Percentiles rank a stretch among this genome's conserved stretches.
Evolutionary conservation across 768 basidiomycete genomes (phyloP).

Genomic region (Calocera cornea): DNA sequence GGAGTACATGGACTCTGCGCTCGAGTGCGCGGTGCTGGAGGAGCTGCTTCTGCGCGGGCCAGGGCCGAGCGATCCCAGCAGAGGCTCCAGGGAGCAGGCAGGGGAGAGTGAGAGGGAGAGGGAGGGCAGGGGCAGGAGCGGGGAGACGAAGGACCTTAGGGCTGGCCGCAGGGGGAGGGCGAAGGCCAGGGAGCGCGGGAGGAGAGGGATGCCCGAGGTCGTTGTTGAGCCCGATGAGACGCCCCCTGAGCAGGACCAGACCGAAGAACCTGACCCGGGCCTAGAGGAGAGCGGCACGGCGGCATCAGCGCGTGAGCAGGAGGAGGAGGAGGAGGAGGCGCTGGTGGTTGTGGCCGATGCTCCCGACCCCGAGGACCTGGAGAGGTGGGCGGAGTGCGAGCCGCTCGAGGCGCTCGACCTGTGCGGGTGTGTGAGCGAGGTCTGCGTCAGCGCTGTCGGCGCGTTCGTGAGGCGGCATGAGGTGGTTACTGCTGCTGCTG

Average conservation of each 20-base stretch:
- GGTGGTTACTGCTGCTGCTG: slow-evolving; percentile 26
- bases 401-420: slow-evolving; percentile 82
- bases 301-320: too few species aligned
- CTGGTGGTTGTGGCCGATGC: slow-evolving; percentile 63
- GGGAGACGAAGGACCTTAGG: background rate
- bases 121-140: background rate
- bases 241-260: background rate
- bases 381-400: slow-evolving; percentile 21
- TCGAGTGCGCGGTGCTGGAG: slow-evolving; percentile 70
- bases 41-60: slow-evolving; percentile 80
- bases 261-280: too few species aligned
- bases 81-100: slow-evolving; percentile 16
- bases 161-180: background rate
- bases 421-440: slow-evolving; percentile 85
- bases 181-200: background rate
- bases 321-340: slow-evolving; percentile 32
- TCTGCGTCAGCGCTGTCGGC: slow-evolving; percentile 73
- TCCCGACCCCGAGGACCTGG: slow-evolving; percentile 33
- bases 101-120: slow-evolving; percentile 1
- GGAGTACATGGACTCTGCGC: slow-evolving; percentile 93
- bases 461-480: slow-evolving; percentile 61
- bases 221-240: background rate
- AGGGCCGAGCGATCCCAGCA: too few species aligned
- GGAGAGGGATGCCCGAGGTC: background rate
- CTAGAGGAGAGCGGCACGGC: too few species aligned